A percentile compares a stretch with the other conserved stretches of the same genome.
These are phyloP conservation scores for Blastobotrys muscicola DNA, from an alignment of 805 yeast genomes.

Conservation along the genomic window DNA sequence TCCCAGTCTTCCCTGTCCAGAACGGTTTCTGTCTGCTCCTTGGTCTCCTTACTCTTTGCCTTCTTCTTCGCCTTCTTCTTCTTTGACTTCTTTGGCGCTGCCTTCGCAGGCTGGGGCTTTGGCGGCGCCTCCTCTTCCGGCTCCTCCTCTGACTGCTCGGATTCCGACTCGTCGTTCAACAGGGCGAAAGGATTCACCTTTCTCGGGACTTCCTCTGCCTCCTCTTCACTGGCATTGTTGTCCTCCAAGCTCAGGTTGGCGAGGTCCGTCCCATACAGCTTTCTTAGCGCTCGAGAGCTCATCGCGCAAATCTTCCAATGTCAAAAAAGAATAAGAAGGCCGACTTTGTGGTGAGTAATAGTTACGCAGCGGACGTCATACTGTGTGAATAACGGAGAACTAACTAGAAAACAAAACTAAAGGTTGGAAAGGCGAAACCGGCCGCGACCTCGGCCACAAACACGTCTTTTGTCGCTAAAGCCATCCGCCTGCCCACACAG, in stretches of 20 bases:
- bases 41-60: slow-evolving; percentile 16
- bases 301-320: slow-evolving; percentile 26
- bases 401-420: slow-evolving; percentile 55
- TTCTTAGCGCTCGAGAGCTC: slow-evolving; percentile 31
- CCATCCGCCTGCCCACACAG: slow-evolving; percentile 42
- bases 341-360: slow-evolving; percentile 44
- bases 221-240: slow-evolving; percentile 3
- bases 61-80: slow-evolving; percentile 17
- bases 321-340: slow-evolving; percentile 57
- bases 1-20: slow-evolving; percentile 14
- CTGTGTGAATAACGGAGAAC: no score
- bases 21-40: slow-evolving; percentile 12
- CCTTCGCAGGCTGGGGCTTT: slow-evolving; percentile 1
- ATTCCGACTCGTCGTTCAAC: slow-evolving; percentile 20
- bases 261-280: slow-evolving; percentile 17
- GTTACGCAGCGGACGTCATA: not conserved
- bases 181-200: slow-evolving; percentile 18
- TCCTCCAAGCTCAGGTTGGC: not conserved
- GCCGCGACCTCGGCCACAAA: slow-evolving; percentile 72
- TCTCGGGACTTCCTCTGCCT: not conserved
- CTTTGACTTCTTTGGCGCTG: slow-evolving; percentile 14
- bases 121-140: not conserved
- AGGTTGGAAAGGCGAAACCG: slow-evolving; percentile 75
- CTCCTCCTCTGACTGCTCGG: slow-evolving; percentile 7
- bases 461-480: slow-evolving; percentile 70